phyloP scores from a whole-genome alignment of 2,329 filamentous ascomycete genomes.

The Colletotrichum gigasporum region DNA sequence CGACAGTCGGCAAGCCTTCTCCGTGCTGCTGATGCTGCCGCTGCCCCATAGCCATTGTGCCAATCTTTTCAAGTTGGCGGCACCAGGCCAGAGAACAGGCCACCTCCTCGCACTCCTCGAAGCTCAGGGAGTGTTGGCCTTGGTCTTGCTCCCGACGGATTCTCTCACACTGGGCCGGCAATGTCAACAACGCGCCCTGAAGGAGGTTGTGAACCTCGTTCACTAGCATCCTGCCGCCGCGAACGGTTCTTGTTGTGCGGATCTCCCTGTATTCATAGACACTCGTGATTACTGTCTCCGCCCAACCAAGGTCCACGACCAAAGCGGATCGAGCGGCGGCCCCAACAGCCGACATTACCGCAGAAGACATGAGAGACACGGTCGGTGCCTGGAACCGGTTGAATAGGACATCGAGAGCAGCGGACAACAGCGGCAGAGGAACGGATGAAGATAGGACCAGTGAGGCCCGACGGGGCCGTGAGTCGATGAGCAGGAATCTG shows the following conservation, averaged over 20 bases:
- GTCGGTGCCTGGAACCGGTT: slow-evolving; percentile 81
- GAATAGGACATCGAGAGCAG: slow-evolving; percentile 82
- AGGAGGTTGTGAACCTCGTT: slow-evolving; percentile 75
- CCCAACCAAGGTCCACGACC: slow-evolving; percentile 92
- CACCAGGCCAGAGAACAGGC: slow-evolving; percentile 83
- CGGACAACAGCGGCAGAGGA: slow-evolving; percentile 80
- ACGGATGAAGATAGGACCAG: slow-evolving; percentile 81
- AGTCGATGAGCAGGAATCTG: slow-evolving; percentile 75
- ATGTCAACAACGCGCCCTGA: slow-evolving; percentile 49
- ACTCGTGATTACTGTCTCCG: slow-evolving; percentile 85
- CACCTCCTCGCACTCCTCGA: slow-evolving; percentile 86
- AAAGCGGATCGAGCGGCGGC: slow-evolving; percentile 88
- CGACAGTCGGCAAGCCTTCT: slow-evolving; percentile 59
- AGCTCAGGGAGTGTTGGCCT: slow-evolving; percentile 59
- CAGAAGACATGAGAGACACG: slow-evolving; percentile 81
- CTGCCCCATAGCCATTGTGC: neutral
- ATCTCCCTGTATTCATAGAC: slow-evolving; percentile 93
- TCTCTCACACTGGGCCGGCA: slow-evolving; percentile 1
- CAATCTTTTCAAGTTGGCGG: slow-evolving; percentile 39
- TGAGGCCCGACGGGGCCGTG: slow-evolving; percentile 77
- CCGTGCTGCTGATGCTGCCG: slow-evolving; percentile 37
- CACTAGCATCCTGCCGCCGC: slow-evolving; percentile 78
- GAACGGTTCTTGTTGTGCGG: slow-evolving; percentile 72
- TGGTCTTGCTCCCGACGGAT: slow-evolving; percentile 27
- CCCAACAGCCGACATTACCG: slow-evolving; percentile 78